phyloP scores from a whole-genome alignment of 1,139 yeast species.

The Pichia sp. region DNA sequence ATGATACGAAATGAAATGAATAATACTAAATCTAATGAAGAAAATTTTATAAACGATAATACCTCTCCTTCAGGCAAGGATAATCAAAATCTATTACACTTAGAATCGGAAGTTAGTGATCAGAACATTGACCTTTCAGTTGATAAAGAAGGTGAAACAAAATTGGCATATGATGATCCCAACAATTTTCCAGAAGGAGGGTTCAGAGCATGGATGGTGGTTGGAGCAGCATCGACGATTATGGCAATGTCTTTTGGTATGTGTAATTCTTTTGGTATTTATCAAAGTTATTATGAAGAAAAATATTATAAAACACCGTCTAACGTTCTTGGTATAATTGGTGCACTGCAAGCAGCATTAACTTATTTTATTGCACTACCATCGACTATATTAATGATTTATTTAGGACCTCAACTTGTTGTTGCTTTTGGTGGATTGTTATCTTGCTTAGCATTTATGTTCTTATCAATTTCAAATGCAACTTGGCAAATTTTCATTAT shows the following conservation, averaged over 20 bases:
- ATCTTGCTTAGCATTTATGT: conserved; percentile 39
- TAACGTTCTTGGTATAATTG: conserved; percentile 26
- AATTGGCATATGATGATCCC: not conserved
- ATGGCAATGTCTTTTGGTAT: conserved; percentile 49
- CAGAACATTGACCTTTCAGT: not conserved
- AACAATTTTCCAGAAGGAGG: conserved; percentile 13
- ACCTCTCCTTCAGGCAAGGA: too few relatives aligned
- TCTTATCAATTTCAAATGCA: conserved; percentile 34
- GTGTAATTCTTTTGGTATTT: conserved; percentile 50
- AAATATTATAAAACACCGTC: conserved; percentile 23
- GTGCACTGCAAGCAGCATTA: conserved; percentile 29
- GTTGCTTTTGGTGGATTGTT: conserved; percentile 39
- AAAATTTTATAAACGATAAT: too few relatives aligned
- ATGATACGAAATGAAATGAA: too few relatives aligned
- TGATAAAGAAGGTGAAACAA: not conserved
- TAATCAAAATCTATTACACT: too few relatives aligned
- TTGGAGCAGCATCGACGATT: conserved; percentile 22
- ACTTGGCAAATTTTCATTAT: conserved; percentile 46
- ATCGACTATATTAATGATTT: conserved; percentile 34
- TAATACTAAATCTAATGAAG: too few relatives aligned
- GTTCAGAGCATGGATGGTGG: conserved; percentile 18
- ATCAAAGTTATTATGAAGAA: conserved; percentile 39
- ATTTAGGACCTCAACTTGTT: conserved; percentile 35
- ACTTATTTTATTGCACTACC: conserved; percentile 36
- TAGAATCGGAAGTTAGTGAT: too few relatives aligned